Evolutionary conservation across 345 rosid genomes (phyloP), one percentile per base, ranked within the genome.

Genomic region (Sapria himalayana): DNA sequence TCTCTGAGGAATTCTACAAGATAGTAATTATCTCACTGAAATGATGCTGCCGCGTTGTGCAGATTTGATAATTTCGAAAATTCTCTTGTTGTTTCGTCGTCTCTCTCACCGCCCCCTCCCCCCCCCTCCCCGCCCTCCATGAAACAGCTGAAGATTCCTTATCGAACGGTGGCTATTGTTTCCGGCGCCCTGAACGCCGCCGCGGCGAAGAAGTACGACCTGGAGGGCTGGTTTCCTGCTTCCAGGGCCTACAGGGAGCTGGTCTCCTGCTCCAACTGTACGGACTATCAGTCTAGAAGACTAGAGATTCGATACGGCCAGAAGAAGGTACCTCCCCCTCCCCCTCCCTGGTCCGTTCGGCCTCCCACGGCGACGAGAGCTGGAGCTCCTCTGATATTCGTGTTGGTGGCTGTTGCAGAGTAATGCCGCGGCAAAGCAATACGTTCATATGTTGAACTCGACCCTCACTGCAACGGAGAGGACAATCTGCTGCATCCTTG

Each of bases 171-270:
- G 43, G 46, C 89, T 5, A 89, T 89, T 1, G 98, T 89, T 22
- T 82, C 98, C 29, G 96, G 96, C 41, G 93, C 91, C 19, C 39
- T 85, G 56, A 85, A 85, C 52, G 91, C 76, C 46, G 85, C 94
- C 15, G 98, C 98, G 27, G 98, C 98, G 4, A 82, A 89, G 59
- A 89, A 89, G 64, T 82, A 73, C 29, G 98, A 89, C 50, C 57
- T 89, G 56, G 98, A 86, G 63, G 97, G 65, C 15, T 81, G 97
- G 97, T 86, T 78, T 59, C 97, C 97, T 7, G 72, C 92, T 45
- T 89, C 98, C 0, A 68, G 62, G 54, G 65, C 94, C n/a, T 76
- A 64, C 58, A 76, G 91, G 55, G 96, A 85, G 72, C 64, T 85
- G 9, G 96, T 85, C 44, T 85, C 93, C 2, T 80, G 96, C 51